Conservation (phyloP, 305 asterid species). For the Rubia tinctorum region DNA sequence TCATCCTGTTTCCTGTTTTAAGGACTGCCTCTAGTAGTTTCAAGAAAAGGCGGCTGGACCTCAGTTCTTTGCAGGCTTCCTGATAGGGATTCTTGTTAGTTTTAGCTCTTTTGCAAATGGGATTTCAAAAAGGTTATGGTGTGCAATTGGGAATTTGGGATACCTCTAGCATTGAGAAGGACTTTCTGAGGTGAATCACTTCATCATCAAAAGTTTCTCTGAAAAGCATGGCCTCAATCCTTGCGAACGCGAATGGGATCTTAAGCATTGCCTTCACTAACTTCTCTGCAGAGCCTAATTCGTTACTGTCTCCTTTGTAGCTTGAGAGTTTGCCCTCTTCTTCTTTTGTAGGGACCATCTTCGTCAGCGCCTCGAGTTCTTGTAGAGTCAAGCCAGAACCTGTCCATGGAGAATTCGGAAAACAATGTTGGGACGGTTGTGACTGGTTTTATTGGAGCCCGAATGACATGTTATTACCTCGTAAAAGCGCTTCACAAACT, state of each 20-base stretch:
- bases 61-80: conserved; percentile 95
- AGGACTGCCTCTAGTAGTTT: conserved; percentile 91
- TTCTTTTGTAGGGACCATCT: conserved; percentile 87
- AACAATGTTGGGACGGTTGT: neutral
- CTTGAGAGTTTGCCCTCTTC: conserved; percentile 70
- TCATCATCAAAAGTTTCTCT: conserved; percentile 83
- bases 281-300: conserved; percentile 83
- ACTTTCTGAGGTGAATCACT: conserved; percentile 69
- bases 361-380: conserved; percentile 81
- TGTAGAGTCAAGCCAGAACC: conserved; percentile 78
- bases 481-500: conserved; percentile 67
- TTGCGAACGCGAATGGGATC: conserved; percentile 67
- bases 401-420: conserved; percentile 23
- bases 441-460: neutral
- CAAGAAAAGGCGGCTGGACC: conserved; percentile 84
- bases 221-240: conserved; percentile 90
- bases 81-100: conserved; percentile 12
- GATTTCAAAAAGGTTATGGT: neutral
- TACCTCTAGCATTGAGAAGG: conserved; percentile 91
- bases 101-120: neutral
- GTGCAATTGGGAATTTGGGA: neutral
- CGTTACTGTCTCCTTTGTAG: conserved; percentile 64
- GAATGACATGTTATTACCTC: conserved; percentile 37
- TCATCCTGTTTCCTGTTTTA: conserved; percentile 94
- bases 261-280: conserved; percentile 67